Evolutionary conservation across 139 green algal genomes (phyloP).

Genomic region (Tetratostichococcus sp.): DNA sequence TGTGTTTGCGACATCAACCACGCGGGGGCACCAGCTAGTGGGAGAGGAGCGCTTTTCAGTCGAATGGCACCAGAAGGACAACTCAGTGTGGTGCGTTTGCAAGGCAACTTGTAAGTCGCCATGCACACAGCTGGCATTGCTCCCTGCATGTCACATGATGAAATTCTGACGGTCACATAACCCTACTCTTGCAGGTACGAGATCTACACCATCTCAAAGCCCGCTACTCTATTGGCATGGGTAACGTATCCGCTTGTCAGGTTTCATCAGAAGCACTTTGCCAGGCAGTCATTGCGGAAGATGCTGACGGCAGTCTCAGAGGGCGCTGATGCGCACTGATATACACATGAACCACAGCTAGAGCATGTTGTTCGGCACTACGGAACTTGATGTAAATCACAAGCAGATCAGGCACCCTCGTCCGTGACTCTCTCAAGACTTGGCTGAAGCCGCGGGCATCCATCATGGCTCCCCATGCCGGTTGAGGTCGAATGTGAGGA

Average conservation of each 20-base stretch:
- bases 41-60: conserved; percentile 66
- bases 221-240: conserved; percentile 39
- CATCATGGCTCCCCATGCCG: conserved; percentile 19
- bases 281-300: not conserved
- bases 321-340: too few species aligned
- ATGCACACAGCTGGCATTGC: not conserved
- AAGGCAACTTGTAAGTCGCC: too few species aligned
- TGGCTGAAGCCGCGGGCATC: too few species aligned
- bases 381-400: too few species aligned
- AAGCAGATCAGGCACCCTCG: too few species aligned
- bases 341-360: too few species aligned
- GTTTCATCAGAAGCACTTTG: conserved; percentile 44
- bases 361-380: not conserved
- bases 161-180: not conserved
- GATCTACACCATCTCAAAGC: conserved; percentile 42
- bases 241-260: conserved; percentile 51
- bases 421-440: too few species aligned
- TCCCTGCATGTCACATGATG: not conserved
- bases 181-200: conserved; percentile 30
- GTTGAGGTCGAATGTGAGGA: conserved; percentile 79
- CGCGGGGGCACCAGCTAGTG: conserved; percentile 48
- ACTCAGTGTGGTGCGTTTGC: conserved; percentile 57
- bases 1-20: conserved; percentile 41
- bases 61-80: conserved; percentile 49
- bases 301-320: not conserved